Conservation (phyloP, 208 protist species). For the Leishmania tropica region DNA sequence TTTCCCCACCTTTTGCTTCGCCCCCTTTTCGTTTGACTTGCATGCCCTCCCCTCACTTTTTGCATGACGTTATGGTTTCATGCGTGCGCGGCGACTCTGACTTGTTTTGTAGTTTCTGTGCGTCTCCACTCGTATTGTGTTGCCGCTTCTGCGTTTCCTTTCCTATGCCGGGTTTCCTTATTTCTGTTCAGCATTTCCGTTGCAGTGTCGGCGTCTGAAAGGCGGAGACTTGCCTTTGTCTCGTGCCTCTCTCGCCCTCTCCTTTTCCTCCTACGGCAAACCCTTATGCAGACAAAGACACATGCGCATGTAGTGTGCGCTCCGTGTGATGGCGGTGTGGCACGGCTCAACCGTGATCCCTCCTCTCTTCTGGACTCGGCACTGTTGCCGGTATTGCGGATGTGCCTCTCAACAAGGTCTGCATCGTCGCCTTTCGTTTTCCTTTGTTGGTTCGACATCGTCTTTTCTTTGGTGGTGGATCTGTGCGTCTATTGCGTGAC, state of each 20-base stretch:
- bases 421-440: background rate
- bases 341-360: background rate
- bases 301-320: background rate
- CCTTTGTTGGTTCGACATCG: background rate
- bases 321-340: background rate
- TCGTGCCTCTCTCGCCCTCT: background rate
- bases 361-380: background rate
- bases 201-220: background rate
- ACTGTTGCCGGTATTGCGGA: background rate
- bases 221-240: background rate
- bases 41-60: background rate
- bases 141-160: background rate
- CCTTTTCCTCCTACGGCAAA: background rate
- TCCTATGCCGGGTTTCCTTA: background rate
- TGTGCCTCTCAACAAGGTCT: background rate
- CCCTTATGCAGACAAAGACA: background rate
- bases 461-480: constrained; percentile 10
- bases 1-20: background rate
- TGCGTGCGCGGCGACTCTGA: background rate
- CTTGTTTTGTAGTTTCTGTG: background rate
- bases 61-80: background rate
- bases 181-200: background rate
- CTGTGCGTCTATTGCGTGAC: background rate
- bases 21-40: background rate
- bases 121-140: background rate